Conservation (phyloP, 192 early-diverging fungal species). For the Borealophlyctis nickersoniae region DNA sequence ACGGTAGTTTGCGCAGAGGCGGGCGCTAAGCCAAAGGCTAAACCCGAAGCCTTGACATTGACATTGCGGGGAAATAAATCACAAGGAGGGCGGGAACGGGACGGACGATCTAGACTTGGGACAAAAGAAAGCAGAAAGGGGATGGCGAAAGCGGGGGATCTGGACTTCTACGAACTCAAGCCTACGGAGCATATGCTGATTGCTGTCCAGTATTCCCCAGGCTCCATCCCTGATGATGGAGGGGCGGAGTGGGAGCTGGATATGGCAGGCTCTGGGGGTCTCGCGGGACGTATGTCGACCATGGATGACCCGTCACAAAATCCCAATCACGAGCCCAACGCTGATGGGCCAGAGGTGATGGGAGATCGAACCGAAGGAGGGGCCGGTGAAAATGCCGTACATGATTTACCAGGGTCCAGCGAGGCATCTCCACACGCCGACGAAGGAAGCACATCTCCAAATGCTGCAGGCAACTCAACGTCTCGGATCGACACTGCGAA, state of each 20-base stretch:
- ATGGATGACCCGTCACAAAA: neutral
- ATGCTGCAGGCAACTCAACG: neutral
- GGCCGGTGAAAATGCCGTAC: neutral
- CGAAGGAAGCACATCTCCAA: neutral
- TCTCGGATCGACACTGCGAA: neutral
- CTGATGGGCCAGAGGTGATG: no score
- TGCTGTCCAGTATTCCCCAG: conserved; percentile 15
- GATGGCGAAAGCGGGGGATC: no score
- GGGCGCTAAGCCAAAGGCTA: neutral
- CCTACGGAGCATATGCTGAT: conserved; percentile 35
- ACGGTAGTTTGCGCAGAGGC: conserved; percentile 12
- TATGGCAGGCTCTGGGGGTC: conserved; percentile 6
- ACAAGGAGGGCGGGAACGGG: no score
- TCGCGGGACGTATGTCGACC: neutral
- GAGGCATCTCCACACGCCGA: neutral
- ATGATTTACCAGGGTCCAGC: neutral
- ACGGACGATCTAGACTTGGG: no score
- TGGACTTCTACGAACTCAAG: conserved; percentile 28
- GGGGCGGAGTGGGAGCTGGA: neutral
- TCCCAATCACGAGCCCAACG: neutral
- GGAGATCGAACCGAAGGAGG: no score
- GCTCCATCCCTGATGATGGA: neutral
- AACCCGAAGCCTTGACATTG: no score
- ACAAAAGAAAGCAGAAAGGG: no score
- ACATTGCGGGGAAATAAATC: no score